Base-by-base conservation (phyloP, 2,329 filamentous ascomycete species). In the Colletotrichum tamarilloi region DNA sequence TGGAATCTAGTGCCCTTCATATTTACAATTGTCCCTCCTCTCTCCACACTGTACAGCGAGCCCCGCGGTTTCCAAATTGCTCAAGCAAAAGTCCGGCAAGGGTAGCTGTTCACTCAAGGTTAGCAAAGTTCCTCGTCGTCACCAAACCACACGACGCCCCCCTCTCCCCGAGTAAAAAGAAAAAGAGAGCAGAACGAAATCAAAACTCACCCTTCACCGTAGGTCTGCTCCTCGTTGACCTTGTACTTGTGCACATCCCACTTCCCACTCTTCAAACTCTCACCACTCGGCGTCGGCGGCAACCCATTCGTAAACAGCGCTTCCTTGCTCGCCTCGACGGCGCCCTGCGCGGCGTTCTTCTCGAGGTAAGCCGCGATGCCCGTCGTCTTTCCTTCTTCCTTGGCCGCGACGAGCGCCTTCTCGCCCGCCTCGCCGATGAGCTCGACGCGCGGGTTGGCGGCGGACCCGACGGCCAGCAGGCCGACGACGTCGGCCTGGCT, bases 401-500 rank as follows among this genome's bases (percentile, higher is more conserved):
- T 91, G 32, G 93, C 92, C 32, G 90, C 90, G 52, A 97, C 92
- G 76, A 99, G 86, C 73, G 86, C 87, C 94, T 89, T 85, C 80
- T 82, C 82, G 79, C 90, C 85, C 8, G 82, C 84, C 87, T 80
- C 95, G 76, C 87, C 87, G 72, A 97, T 89, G 80, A 96, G 89
- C 79, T 97, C 94, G 75, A 94, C 92, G 86, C 95, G 96, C 42
- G 97, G 96, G 62, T 86, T 87, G 12, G 91, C 92, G 69, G 92
- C 93, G 84, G 93, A 98, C 77, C 97, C 97, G 57, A 98, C 91
- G 32, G 89, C 92, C 81, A 99, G 87, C 78, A 99, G 90, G 55
- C 93, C 93, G 28, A 97, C 97, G 64, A 95, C 92, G 83, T 98
- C 94, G 59, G 90, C 90, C 87, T 98, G 97, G 73, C 87, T 92